Base-by-base conservation (phyloP, 1,139 yeast genomes). In the Hansenula sp. region DNA sequence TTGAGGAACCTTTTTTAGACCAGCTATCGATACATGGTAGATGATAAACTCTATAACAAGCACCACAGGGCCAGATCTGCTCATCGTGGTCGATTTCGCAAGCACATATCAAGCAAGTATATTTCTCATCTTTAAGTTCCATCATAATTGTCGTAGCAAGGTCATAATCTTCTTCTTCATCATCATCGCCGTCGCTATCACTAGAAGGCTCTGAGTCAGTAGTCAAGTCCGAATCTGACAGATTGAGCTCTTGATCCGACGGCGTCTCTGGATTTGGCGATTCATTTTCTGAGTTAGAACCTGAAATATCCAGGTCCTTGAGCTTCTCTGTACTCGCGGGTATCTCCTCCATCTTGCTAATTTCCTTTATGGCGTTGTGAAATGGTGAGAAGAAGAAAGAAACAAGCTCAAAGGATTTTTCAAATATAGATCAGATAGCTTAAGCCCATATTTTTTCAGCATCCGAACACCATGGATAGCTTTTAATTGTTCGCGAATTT, bases 61-160 rank as follows among this genome's bases (percentile, higher is more conserved):
- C 70, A 15, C 66, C 64, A 61, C 96, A 89, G 5, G 88, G 77
- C 90, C 94, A 89, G 44, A 88, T 73, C 44, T 73, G 67, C 33
- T 89, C 81, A 11, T 69, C 64, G n/a, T 76, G 70, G 48, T 83
- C 90, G 48, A 89, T 76, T 54, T 87, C 95, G 32, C 85, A 81
- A 0, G 96, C 87, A 62, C 96, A 89, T 19, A 89, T 89, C 60
- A 89, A 71, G 64, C 96, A 89, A 1, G 79, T 72, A 54, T 89
- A 89, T 4, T 75, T 72, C 17, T 90, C 94, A 15, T 78, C 76
- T 48, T 74, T 76, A 41, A 86, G 78, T 57, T 85, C 93, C 17
- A 59, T 59, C 29, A 62, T 48, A 33, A 75, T 66, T 5, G 60
- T 52, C 21, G 60, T 61, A 25, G 60, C 54, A 10, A 68, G 55